A percentile compares a stretch with the other conserved stretches of the same genome.
These are phyloP conservation scores for Ogataea siamensis DNA, from an alignment of 805 yeast genomes.

Conservation along the genomic window DNA sequence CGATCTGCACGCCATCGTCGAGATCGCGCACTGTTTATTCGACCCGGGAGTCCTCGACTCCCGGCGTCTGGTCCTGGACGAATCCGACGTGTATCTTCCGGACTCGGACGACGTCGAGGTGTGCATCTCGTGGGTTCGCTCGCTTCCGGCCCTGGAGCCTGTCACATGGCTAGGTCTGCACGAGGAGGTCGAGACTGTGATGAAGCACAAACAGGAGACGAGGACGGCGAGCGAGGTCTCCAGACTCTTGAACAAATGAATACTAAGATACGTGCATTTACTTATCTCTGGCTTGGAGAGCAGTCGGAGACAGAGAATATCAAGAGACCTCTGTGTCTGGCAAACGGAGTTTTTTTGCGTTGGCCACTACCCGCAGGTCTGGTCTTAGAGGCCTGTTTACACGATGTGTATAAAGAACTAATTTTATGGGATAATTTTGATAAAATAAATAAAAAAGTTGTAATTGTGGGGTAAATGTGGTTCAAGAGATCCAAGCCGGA, in stretches of 20 bases:
- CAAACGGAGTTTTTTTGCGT: too few relatives aligned
- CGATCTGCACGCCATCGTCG: constrained; percentile 40
- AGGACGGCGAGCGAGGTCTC: constrained; percentile 7
- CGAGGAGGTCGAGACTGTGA: constrained; percentile 9
- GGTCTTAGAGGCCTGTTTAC: too few relatives aligned
- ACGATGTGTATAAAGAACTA: too few relatives aligned
- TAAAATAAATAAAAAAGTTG: not conserved
- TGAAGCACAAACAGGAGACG: constrained; percentile 9
- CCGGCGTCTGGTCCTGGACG: constrained; percentile 36
- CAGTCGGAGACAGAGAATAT: too few relatives aligned
- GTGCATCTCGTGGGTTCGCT: constrained; percentile 48
- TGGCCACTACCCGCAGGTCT: too few relatives aligned
- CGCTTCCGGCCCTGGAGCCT: constrained; percentile 51
- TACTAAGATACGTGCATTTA: constrained; percentile 6
- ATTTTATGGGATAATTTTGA: too few relatives aligned
- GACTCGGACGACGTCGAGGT: constrained; percentile 39
- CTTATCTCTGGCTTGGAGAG: too few relatives aligned
- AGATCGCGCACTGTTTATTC: constrained; percentile 41
- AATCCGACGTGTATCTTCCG: constrained; percentile 40
- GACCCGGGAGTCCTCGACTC: constrained; percentile 37
- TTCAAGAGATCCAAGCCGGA: constrained; percentile 4
- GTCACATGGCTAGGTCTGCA: constrained; percentile 31
- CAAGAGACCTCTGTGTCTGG: too few relatives aligned
- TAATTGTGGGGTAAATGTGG: constrained; percentile 12
- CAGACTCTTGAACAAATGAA: constrained; percentile 3